Conservation (phyloP, 2,329 filamentous ascomycete species). For the Beauveria caledonica region DNA sequence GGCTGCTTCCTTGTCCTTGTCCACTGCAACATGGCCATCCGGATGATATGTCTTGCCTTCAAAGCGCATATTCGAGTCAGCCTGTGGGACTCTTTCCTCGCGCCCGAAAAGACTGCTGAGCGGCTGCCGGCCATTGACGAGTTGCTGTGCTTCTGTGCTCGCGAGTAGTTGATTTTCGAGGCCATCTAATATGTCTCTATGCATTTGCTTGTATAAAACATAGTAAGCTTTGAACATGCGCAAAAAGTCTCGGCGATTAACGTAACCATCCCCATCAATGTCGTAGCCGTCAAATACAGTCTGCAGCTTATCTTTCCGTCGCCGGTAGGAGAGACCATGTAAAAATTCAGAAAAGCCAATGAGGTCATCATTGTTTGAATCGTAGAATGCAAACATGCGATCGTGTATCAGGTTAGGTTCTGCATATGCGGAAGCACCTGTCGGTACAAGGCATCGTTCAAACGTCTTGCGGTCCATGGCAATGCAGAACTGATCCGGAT, state of each 20-base stretch:
- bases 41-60: conserved; percentile 58
- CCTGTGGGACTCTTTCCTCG: conserved; percentile 58
- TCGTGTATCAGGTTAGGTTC: conserved; percentile 88
- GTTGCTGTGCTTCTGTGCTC: conserved; percentile 65
- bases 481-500: conserved; percentile 67
- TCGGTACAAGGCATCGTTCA: conserved; percentile 79
- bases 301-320: conserved; percentile 58
- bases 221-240: conserved; percentile 91
- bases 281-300: conserved; percentile 87
- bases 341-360: conserved; percentile 93
- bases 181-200: conserved; percentile 70
- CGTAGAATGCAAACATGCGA: conserved; percentile 94
- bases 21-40: conserved; percentile 57
- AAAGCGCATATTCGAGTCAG: conserved; percentile 46
- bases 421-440: conserved; percentile 68
- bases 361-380: conserved; percentile 77
- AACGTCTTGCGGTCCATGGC: conserved; percentile 93
- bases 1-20: conserved; percentile 47
- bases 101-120: conserved; percentile 68
- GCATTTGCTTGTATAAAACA: conserved; percentile 80
- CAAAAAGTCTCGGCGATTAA: conserved; percentile 79
- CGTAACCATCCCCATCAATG: conserved; percentile 77
- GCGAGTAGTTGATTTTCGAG: conserved; percentile 72
- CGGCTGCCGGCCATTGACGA: conserved; percentile 67
- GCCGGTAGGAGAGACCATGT: conserved; percentile 65